A percentile compares a stretch with the other conserved stretches of the same genome.
Evolutionary conservation across 768 basidiomycete species (phyloP).

Genomic region (Strobilomyces dryophilus): DNA sequence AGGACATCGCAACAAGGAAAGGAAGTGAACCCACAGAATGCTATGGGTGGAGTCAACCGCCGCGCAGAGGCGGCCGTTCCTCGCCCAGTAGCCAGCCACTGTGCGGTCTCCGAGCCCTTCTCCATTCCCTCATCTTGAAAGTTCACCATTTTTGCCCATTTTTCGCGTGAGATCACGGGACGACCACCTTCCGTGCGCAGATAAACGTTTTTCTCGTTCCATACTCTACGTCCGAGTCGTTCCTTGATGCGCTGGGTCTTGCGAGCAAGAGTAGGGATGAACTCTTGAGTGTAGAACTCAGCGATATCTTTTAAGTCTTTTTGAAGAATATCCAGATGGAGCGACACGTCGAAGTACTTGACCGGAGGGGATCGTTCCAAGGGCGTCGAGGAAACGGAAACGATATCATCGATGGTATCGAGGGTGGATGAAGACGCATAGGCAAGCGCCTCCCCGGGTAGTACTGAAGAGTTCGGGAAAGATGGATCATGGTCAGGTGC

Average conservation of each 20-base stretch:
- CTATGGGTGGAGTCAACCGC: slow-evolving; percentile 10
- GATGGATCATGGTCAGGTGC: slow-evolving; percentile 22
- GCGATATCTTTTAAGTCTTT: slow-evolving; percentile 52
- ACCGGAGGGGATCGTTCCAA: slow-evolving; percentile 14
- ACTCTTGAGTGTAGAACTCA: slow-evolving; percentile 34
- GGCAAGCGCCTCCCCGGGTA: neutral
- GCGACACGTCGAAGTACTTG: slow-evolving; percentile 43
- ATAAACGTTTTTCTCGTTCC: slow-evolving; percentile 56
- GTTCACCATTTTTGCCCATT: slow-evolving; percentile 50
- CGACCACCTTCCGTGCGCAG: slow-evolving; percentile 33
- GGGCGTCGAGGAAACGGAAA: slow-evolving; percentile 28
- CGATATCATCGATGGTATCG: neutral
- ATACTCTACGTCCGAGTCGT: slow-evolving; percentile 73
- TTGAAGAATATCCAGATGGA: slow-evolving; percentile 54
- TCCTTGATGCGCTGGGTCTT: slow-evolving; percentile 65
- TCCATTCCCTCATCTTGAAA: slow-evolving; percentile 29
- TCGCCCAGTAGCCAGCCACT: neutral
- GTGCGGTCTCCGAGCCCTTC: neutral
- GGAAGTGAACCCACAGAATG: slow-evolving; percentile 21
- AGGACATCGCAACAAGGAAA: neutral
- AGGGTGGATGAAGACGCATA: neutral
- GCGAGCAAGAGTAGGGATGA: slow-evolving; percentile 45
- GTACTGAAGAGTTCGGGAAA: neutral
- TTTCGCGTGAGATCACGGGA: slow-evolving; percentile 35
- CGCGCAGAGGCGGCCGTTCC: slow-evolving; percentile 7